These are phyloP conservation scores for Nicotiana attenuata DNA, from an alignment of 257 asterid genomes.

Conservation along the genomic window DNA sequence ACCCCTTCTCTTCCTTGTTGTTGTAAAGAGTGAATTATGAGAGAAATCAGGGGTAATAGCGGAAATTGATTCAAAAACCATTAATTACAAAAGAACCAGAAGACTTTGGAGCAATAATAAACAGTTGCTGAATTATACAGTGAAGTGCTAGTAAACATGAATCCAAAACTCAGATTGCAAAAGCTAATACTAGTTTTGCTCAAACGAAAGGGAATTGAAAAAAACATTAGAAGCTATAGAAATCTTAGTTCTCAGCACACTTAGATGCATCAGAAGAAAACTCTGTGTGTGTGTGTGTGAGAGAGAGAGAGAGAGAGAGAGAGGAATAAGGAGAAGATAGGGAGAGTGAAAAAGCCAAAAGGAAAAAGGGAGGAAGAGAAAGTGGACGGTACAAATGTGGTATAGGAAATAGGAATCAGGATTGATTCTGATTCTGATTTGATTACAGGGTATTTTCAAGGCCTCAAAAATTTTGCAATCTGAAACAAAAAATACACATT, in stretches of 20 bases:
- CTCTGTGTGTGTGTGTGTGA: neutral
- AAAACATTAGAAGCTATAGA: neutral
- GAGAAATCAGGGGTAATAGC: slow-evolving; percentile 52
- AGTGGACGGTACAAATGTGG: neutral
- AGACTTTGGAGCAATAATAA: neutral
- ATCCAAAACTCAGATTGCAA: neutral
- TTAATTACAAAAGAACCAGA: slow-evolving; percentile 18
- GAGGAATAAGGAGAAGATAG: neutral
- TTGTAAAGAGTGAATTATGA: slow-evolving; percentile 26
- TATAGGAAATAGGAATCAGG: neutral
- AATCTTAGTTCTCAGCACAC: neutral
- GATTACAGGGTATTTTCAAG: neutral
- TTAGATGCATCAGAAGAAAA: neutral
- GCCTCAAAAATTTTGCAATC: neutral
- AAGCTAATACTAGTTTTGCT: neutral
- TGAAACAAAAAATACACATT: too few relatives aligned
- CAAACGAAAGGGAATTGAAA: neutral
- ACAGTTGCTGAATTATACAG: neutral
- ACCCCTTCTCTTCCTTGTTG: slow-evolving; percentile 6
- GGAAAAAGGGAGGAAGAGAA: neutral
- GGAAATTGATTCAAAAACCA: slow-evolving; percentile 27
- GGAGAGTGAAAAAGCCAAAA: neutral
- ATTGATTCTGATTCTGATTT: neutral
- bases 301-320: neutral
- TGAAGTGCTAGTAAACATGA: neutral